Base-by-base conservation (phyloP, 1,284 basidiomycete species). In the Leccinum olivaceoglutinosum region DNA sequence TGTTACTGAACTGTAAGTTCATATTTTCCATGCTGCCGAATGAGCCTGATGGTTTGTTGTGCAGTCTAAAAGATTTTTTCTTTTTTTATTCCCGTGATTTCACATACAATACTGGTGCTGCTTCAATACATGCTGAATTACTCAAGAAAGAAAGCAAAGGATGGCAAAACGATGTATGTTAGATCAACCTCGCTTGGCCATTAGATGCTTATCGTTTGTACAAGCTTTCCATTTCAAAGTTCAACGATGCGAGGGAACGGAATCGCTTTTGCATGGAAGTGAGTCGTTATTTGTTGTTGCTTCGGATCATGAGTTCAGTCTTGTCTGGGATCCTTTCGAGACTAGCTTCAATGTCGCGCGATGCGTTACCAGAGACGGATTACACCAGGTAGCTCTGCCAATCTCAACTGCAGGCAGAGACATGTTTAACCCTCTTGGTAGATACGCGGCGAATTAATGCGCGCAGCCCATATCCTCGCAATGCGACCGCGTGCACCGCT, bases 371-470 rank as follows among this genome's bases (percentile, higher is more conserved):
- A 92, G 90, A 73, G 96, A 99, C 73, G 96, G 96, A 1, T 81
- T 98, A 60, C 98, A 98, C 75, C 94, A 93, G 54, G 93, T 94
- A 65, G 41, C 61, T 59, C 21, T 21, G 10, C 51, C 4, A 2
- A 4, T 54, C 34, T 38, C 25, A 14, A 34, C 18, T 29, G 56
- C 4, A 7, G 9, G 32, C 18, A 10, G 34, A 18, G 51, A 10
- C 12, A n/a, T 53, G 49, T 57, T 63, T 12, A 64, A 58, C 55
- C 36, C 21, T 46, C 32, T 4, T 49, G 61, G n/a, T 68, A 96
- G 93, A 96, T 99, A 71, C 94, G 96, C 9, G 96, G 96, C 59
- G 96, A 98, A 79, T 97, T 98, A 75, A 98, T 98, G 93, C 89
- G 96, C 49, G 96, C 96, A 10, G 89, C 90, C 34, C 86, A 95